phyloP scores from a whole-genome alignment of 495 filamentous ascomycete species.

The Neurospora sp. region DNA sequence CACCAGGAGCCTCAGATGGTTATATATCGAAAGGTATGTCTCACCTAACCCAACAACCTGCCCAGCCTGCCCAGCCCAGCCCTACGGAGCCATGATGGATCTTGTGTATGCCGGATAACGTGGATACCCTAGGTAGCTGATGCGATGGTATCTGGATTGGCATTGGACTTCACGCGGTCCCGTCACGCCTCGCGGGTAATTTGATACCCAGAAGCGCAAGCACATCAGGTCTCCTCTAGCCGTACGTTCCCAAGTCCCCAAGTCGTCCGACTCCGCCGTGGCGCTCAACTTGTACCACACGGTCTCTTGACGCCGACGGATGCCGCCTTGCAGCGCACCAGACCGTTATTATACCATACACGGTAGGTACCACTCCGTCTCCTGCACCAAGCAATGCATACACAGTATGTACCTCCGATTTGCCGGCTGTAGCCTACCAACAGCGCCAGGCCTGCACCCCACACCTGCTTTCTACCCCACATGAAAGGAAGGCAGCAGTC shows the following conservation, averaged over 20 bases:
- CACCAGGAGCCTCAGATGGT: background rate
- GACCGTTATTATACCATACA: too few species aligned
- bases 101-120: background rate
- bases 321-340: too few species aligned
- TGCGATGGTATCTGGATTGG: background rate
- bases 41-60: background rate
- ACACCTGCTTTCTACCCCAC: background rate
- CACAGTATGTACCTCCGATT: too few species aligned
- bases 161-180: background rate
- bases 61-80: background rate
- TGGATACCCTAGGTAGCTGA: background rate
- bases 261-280: too few species aligned
- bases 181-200: background rate
- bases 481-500: background rate
- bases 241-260: too few species aligned
- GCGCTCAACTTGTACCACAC: too few species aligned
- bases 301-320: too few species aligned
- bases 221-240: background rate
- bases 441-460: background rate
- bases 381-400: too few species aligned
- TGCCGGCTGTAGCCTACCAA: too few species aligned
- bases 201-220: background rate
- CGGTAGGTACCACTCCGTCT: too few species aligned
- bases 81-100: background rate
- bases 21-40: background rate